Conservation (phyloP, 2,329 filamentous ascomycete genomes). For the Beauveria scarabaeidicola region DNA sequence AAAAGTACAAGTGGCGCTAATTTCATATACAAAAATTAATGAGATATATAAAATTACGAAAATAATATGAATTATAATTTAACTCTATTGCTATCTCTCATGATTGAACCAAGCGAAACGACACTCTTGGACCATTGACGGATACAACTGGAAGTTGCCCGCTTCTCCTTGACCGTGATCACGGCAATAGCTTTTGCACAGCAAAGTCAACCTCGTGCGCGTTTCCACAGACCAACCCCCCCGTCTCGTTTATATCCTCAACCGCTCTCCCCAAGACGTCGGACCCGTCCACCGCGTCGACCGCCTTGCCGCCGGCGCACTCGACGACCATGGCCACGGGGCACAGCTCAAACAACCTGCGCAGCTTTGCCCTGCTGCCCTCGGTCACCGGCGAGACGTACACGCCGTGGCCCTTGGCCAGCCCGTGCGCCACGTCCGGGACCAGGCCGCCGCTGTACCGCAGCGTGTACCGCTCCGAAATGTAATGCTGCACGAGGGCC, state of each 20-base stretch:
- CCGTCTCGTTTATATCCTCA: conserved; percentile 38
- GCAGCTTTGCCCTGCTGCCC: conserved; percentile 45
- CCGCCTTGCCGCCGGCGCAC: conserved; percentile 47
- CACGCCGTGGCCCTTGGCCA: conserved; percentile 53
- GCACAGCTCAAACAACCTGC: conserved; percentile 49
- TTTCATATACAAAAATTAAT: not conserved
- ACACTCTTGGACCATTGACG: not conserved
- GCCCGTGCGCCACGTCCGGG: conserved; percentile 50
- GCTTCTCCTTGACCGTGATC: not conserved
- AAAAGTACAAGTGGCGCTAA: not conserved
- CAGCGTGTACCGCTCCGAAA: conserved; percentile 47
- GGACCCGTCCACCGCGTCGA: conserved; percentile 38
- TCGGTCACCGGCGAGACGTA: conserved; percentile 50
- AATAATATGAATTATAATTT: not conserved
- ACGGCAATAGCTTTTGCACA: conserved; percentile 15
- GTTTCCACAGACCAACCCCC: conserved; percentile 42
- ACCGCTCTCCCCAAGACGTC: conserved; percentile 33
- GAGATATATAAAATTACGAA: not conserved
- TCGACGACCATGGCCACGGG: conserved; percentile 54
- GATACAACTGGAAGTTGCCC: too few species aligned
- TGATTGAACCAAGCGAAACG: not conserved
- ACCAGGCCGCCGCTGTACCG: conserved; percentile 54
- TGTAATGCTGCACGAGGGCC: conserved; percentile 39
- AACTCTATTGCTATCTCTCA: not conserved
- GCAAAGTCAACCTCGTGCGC: conserved; percentile 37